Percentiles rank a stretch among this genome's conserved stretches.
Evolutionary conservation across 2,329 filamentous ascomycete species (phyloP).

Genomic region (Coniella vitis): DNA sequence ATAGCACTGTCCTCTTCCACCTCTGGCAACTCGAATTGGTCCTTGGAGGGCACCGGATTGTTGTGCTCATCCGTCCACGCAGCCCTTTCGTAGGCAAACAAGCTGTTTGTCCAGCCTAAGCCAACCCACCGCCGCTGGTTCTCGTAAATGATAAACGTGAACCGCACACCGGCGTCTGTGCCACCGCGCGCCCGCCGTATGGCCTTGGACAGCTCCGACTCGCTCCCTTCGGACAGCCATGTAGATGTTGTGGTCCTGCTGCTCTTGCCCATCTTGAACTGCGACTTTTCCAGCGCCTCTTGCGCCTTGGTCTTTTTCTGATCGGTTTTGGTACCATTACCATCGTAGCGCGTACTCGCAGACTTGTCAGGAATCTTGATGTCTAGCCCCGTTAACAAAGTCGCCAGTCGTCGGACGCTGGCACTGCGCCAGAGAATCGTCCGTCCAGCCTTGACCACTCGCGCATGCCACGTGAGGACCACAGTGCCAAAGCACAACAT

Average conservation of each 20-base stretch:
- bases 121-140: conserved; percentile 95
- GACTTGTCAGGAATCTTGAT: conserved; percentile 39
- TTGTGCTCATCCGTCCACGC: conserved; percentile 96
- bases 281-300: conserved; percentile 18
- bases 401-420: conserved; percentile 60
- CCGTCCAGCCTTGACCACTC: conserved; percentile 75
- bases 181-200: conserved; percentile 33
- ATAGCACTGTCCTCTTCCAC: conserved; percentile 53
- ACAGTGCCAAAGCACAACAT: conserved; percentile 82
- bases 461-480: conserved; percentile 84
- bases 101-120: conserved; percentile 85
- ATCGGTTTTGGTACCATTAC: too few relatives aligned
- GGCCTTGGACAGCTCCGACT: conserved; percentile 42
- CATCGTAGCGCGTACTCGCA: background rate
- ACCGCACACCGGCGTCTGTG: conserved; percentile 76
- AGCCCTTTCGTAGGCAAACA: conserved; percentile 84
- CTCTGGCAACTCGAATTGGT: conserved; percentile 57
- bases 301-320: conserved; percentile 21
- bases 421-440: conserved; percentile 87
- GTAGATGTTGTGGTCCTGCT: conserved; percentile 32
- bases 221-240: conserved; percentile 23
- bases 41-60: conserved; percentile 68
- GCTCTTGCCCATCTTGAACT: conserved; percentile 33
- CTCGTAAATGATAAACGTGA: conserved; percentile 94
- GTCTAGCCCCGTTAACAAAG: conserved; percentile 71